Conservation (phyloP, 805 yeast genomes). For the Candida ovalis region DNA sequence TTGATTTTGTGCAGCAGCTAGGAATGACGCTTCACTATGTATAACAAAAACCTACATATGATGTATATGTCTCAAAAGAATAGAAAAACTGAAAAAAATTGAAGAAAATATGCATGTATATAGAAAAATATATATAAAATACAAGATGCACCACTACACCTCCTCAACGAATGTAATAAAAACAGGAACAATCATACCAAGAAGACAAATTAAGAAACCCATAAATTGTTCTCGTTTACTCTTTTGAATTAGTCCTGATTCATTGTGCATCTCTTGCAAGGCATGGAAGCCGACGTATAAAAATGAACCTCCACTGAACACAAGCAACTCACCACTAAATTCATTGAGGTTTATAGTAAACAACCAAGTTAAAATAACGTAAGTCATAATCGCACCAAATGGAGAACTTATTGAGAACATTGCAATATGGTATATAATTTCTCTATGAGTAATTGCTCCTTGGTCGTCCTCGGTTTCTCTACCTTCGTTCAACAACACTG, state of each 20-base stretch:
- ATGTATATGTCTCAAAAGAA: background rate
- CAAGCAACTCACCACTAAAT: conserved; percentile 48
- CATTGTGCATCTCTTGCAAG: conserved; percentile 39
- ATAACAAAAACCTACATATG: background rate
- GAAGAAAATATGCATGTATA: background rate
- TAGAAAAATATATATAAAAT: background rate
- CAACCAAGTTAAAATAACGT: conserved; percentile 17
- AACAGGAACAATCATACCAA: conserved; percentile 30
- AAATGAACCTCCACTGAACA: conserved; percentile 72
- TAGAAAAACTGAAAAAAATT: background rate
- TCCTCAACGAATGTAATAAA: conserved; percentile 25
- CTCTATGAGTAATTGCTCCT: conserved; percentile 8
- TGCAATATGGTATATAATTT: conserved; percentile 43
- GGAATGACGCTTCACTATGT: background rate
- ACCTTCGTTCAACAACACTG: conserved; percentile 40
- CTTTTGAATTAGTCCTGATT: background rate
- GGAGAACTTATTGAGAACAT: conserved; percentile 63
- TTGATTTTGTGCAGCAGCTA: background rate
- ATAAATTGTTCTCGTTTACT: conserved; percentile 6
- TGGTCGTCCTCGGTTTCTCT: conserved; percentile 23
- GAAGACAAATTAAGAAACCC: conserved; percentile 16
- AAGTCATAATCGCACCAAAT: conserved; percentile 51
- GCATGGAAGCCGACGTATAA: conserved; percentile 68
- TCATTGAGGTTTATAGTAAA: conserved; percentile 25
- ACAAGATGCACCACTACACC: conserved; percentile 5